These are phyloP conservation scores for Penicillium atrosanguineum DNA, from an alignment of 495 filamentous ascomycete genomes.

Conservation along the genomic window DNA sequence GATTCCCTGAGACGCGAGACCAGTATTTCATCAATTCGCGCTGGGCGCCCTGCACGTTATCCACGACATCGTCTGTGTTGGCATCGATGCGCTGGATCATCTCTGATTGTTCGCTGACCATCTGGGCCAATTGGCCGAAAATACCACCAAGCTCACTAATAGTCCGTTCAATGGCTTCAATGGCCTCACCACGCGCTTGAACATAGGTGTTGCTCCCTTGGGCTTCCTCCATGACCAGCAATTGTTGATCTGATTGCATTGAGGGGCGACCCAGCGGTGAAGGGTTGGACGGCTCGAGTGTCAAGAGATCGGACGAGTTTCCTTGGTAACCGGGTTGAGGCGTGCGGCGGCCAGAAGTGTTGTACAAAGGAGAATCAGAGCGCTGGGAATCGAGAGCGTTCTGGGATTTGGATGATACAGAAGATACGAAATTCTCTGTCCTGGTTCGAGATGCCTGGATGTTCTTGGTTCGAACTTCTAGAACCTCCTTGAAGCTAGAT, in stretches of 20 bases:
- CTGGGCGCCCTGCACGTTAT: conserved; percentile 95
- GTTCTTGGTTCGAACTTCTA: conserved; percentile 96
- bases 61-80: conserved; percentile 93
- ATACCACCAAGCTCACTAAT: conserved; percentile 93
- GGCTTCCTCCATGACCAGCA: conserved; percentile 93
- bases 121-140: conserved; percentile 92
- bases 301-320: conserved; percentile 69
- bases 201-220: conserved; percentile 85
- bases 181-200: conserved; percentile 88
- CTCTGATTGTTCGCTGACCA: conserved; percentile 96
- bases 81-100: conserved; percentile 93
- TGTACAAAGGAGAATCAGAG: conserved; percentile 81
- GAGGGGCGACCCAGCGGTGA: conserved; percentile 48
- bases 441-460: conserved; percentile 89
- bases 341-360: conserved; percentile 66
- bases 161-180: conserved; percentile 93
- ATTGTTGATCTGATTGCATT: conserved; percentile 76
- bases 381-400: conserved; percentile 54
- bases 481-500: conserved; percentile 93
- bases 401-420: conserved; percentile 77
- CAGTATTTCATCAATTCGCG: conserved; percentile 94
- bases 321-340: conserved; percentile 56
- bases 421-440: conserved; percentile 94
- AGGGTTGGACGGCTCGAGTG: conserved; percentile 71
- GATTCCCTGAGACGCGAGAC: conserved; percentile 86